These are phyloP conservation scores for Trichoderma sp. DNA, from an alignment of 2,329 filamentous ascomycete species.

Conservation along the genomic window DNA sequence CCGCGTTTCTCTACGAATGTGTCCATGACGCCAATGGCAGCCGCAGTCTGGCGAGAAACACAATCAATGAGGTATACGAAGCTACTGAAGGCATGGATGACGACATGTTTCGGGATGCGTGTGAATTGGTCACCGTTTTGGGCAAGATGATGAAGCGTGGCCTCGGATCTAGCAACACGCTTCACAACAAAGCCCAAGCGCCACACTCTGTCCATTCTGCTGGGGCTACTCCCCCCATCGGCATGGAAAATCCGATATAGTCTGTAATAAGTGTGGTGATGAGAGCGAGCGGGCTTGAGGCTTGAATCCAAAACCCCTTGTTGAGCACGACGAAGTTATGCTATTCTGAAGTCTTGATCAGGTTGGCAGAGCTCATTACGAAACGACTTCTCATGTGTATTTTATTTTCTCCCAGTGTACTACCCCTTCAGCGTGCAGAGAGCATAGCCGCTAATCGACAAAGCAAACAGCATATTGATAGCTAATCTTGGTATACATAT, in stretches of 20 bases:
- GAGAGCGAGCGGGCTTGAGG: background rate
- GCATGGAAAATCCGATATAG: constrained; percentile 51
- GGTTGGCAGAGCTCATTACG: background rate
- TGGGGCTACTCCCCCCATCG: constrained; percentile 35
- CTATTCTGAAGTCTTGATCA: background rate
- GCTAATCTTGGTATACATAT: constrained; percentile 9
- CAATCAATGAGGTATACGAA: constrained; percentile 88
- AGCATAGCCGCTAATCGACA: background rate
- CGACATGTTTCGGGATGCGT: constrained; percentile 90
- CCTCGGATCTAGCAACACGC: constrained; percentile 44
- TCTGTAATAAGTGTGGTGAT: background rate
- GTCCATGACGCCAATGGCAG: constrained; percentile 78
- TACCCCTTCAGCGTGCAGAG: background rate
- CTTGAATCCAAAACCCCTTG: background rate
- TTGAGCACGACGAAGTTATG: background rate
- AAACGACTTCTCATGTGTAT: background rate
- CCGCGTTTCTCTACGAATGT: constrained; percentile 92
- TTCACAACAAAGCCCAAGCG: constrained; percentile 37
- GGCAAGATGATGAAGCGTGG: constrained; percentile 87
- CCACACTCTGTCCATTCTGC: constrained; percentile 34
- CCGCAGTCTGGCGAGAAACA: constrained; percentile 73
- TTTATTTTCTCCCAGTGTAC: background rate
- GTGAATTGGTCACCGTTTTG: constrained; percentile 80
- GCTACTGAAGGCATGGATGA: constrained; percentile 92
- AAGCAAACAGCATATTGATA: constrained; percentile 1